phyloP scores from a whole-genome alignment of 2,329 filamentous ascomycete species.

The Botryotinia narcissicola region DNA sequence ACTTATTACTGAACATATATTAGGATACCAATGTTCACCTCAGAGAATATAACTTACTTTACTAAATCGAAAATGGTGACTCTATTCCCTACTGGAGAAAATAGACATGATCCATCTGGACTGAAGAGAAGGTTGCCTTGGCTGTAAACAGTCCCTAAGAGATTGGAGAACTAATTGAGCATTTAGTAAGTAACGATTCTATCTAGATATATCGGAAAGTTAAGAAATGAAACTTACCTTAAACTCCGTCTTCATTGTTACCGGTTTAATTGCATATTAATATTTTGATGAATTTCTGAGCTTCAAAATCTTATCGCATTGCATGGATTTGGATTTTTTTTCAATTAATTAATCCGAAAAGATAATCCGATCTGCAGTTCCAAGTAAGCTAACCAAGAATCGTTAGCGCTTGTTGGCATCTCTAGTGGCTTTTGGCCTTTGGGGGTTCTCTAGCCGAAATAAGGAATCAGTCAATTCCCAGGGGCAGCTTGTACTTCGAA shows the following conservation, averaged over 20 bases:
- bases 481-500: slow-evolving; percentile 21
- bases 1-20: slow-evolving; percentile 65
- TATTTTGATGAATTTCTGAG: slow-evolving; percentile 11
- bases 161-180: slow-evolving; percentile 84
- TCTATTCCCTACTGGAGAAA: slow-evolving; percentile 93
- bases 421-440: slow-evolving; percentile 12
- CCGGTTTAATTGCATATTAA: slow-evolving; percentile 32
- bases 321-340: slow-evolving; percentile 16
- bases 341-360: slow-evolving; percentile 21
- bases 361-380: slow-evolving; percentile 19
- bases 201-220: neutral
- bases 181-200: slow-evolving; percentile 30
- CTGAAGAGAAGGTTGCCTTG: slow-evolving; percentile 97
- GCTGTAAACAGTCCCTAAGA: slow-evolving; percentile 96
- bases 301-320: slow-evolving; percentile 21
- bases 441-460: slow-evolving; percentile 20
- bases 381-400: neutral
- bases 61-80: slow-evolving; percentile 95
- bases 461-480: slow-evolving; percentile 13
- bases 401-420: neutral
- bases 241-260: slow-evolving; percentile 97
- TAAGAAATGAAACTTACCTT: slow-evolving; percentile 58
- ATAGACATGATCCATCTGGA: slow-evolving; percentile 90
- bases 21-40: neutral
- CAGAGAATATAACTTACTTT: slow-evolving; percentile 56